phyloP scores from a whole-genome alignment of 768 basidiomycete genomes.

The Stropharia rugosoannulata region DNA sequence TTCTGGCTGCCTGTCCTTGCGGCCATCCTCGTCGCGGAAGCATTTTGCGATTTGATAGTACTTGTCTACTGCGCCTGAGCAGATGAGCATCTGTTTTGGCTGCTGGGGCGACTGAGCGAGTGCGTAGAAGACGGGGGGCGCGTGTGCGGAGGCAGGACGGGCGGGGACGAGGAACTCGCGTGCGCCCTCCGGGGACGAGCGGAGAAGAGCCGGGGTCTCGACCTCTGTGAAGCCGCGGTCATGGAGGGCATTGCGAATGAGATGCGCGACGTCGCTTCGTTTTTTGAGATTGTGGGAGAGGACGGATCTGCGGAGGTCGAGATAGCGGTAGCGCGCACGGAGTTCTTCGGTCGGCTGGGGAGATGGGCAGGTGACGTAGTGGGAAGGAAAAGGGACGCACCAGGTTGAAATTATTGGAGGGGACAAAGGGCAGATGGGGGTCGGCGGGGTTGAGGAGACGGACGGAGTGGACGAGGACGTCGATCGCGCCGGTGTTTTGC shows the following conservation, averaged over 20 bases:
- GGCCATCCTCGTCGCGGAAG: constrained; percentile 94
- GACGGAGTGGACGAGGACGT: constrained; percentile 71
- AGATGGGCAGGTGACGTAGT: constrained; percentile 8
- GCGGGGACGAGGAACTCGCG: constrained; percentile 91
- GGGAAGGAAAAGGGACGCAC: constrained; percentile 29
- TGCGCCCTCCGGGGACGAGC: constrained; percentile 93
- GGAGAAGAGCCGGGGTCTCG: constrained; percentile 88
- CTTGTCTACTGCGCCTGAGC: constrained; percentile 84
- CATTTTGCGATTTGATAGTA: constrained; percentile 95
- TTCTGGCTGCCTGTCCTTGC: constrained; percentile 94
- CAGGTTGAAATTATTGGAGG: constrained; percentile 72
- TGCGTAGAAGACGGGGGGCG: constrained; percentile 70
- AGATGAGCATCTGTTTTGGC: constrained; percentile 90
- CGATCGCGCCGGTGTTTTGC: constrained; percentile 69
- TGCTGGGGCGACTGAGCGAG: constrained; percentile 95
- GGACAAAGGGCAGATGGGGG: constrained; percentile 75
- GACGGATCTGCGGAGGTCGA: constrained; percentile 79
- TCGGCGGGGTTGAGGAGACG: constrained; percentile 81
- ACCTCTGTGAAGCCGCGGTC: constrained; percentile 87
- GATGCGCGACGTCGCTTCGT: constrained; percentile 79
- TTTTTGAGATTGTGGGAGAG: constrained; percentile 79
- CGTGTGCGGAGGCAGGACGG: constrained; percentile 38
- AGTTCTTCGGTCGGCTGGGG: constrained; percentile 82
- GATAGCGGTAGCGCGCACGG: constrained; percentile 80
- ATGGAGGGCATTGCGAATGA: constrained; percentile 71